These are phyloP conservation scores for Penicillium sp. DNA, from an alignment of 2,329 filamentous ascomycete species.

Conservation along the genomic window DNA sequence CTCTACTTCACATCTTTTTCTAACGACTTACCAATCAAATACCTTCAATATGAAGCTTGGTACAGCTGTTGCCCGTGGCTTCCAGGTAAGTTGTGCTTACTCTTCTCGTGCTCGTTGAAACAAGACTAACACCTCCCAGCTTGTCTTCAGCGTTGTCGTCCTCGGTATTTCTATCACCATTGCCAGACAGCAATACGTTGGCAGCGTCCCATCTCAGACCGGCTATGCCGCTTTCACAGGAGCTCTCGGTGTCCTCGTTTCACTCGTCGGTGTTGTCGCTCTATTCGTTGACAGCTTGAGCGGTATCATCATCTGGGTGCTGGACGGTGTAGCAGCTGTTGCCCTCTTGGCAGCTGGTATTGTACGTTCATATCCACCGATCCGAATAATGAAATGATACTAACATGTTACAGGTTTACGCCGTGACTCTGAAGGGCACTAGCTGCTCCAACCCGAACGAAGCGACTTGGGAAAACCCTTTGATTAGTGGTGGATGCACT, in stretches of 20 bases:
- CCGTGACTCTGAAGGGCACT: constrained; percentile 17
- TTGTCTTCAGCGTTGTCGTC: constrained; percentile 22
- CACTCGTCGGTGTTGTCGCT: constrained; percentile 16
- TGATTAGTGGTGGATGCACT: constrained; percentile 24
- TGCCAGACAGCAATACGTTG: constrained; percentile 18
- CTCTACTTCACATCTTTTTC: neutral
- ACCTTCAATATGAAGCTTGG: neutral
- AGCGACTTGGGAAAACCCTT: constrained; percentile 10
- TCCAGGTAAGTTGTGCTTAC: neutral
- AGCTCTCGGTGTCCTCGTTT: constrained; percentile 19
- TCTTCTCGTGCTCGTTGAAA: no score
- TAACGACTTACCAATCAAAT: neutral
- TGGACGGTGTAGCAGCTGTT: constrained; percentile 21
- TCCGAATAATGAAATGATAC: neutral
- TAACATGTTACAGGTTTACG: constrained; percentile 16
- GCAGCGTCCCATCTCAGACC: constrained; percentile 18
- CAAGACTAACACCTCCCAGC: constrained; percentile 4
- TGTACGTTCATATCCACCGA: constrained; percentile 11
- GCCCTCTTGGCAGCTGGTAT: constrained; percentile 25
- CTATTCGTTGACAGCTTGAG: constrained; percentile 12
- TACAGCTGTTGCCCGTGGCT: neutral
- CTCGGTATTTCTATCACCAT: constrained; percentile 24
- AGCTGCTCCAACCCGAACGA: constrained; percentile 10
- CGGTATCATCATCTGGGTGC: constrained; percentile 16
- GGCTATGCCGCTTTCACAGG: constrained; percentile 25